Percentiles rank a stretch among this genome's conserved stretches.
phyloP scores from a whole-genome alignment of 495 filamentous ascomycete genomes.

The Aspergillus leporis region DNA sequence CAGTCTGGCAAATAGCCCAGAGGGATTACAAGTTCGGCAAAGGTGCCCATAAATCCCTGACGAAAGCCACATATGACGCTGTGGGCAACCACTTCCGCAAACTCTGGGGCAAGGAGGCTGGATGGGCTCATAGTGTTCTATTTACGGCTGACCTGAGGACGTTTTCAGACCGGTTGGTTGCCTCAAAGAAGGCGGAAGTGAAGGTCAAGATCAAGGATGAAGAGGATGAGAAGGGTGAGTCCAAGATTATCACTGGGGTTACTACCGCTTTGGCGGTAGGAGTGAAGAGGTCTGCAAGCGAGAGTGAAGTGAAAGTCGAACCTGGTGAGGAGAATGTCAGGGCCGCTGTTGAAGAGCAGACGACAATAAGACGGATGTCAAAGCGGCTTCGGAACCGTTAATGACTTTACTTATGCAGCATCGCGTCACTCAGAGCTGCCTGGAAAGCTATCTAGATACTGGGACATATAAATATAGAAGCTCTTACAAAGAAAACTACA shows the following conservation, averaged over 20 bases:
- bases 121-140: slow-evolving; percentile 96
- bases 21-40: slow-evolving; percentile 93
- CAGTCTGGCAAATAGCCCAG: slow-evolving; percentile 96
- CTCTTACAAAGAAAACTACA: no score
- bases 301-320: slow-evolving; percentile 19
- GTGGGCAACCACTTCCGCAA: slow-evolving; percentile 86
- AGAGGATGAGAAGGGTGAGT: slow-evolving; percentile 27
- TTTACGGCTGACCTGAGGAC: slow-evolving; percentile 92
- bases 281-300: slow-evolving; percentile 29
- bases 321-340: slow-evolving; percentile 19
- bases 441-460: no score
- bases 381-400: slow-evolving; percentile 36
- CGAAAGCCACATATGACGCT: slow-evolving; percentile 83
- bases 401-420: background rate
- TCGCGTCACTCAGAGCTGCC: background rate
- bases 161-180: slow-evolving; percentile 67
- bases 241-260: slow-evolving; percentile 18
- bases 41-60: slow-evolving; percentile 80
- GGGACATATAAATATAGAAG: no score
- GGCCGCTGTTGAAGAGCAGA: slow-evolving; percentile 27
- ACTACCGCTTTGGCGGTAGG: slow-evolving; percentile 25
- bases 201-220: slow-evolving; percentile 49
- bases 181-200: slow-evolving; percentile 45
- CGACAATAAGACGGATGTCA: slow-evolving; percentile 38
- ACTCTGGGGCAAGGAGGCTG: slow-evolving; percentile 91